Evolutionary conservation across 164 flowering plant species (phyloP).

Genomic region (Paratinospora sagittata): DNA sequence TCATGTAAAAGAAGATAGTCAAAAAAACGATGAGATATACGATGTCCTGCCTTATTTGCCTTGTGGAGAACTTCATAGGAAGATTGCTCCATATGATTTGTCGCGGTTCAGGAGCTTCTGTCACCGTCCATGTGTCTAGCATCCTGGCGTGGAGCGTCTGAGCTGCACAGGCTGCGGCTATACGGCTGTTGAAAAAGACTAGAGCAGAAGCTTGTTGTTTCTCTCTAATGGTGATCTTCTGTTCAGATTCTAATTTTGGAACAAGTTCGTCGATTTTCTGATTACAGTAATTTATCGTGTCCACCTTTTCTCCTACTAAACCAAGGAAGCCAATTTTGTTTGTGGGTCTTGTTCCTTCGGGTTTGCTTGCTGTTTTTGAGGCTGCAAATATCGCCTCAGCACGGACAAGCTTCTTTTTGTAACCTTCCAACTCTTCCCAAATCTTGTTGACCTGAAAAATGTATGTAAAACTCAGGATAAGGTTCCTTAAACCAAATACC

Average conservation of each 20-base stretch:
- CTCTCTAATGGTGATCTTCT: conserved; percentile 57
- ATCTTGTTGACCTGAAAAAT: conserved; percentile 56
- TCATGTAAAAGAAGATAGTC: conserved; percentile 73
- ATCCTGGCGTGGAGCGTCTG: conserved; percentile 66
- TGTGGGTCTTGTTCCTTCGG: conserved; percentile 62
- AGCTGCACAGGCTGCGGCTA: conserved; percentile 66
- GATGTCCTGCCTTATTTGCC: conserved; percentile 55
- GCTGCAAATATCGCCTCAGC: conserved; percentile 63
- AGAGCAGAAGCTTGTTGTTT: conserved; percentile 67
- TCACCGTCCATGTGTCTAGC: conserved; percentile 69
- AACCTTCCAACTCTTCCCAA: conserved; percentile 63
- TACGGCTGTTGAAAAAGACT: conserved; percentile 62
- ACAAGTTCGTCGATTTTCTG: conserved; percentile 57
- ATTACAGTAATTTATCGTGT: conserved; percentile 64
- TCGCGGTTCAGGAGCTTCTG: conserved; percentile 78
- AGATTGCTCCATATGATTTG: conserved; percentile 74
- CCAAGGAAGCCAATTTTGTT: conserved; percentile 73
- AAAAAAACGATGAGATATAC: conserved; percentile 62
- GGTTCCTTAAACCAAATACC: neutral
- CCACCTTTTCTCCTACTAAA: conserved; percentile 63
- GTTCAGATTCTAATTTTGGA: conserved; percentile 73
- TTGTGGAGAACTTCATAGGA: conserved; percentile 41
- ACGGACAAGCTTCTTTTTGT: conserved; percentile 70
- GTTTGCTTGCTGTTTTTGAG: conserved; percentile 40
- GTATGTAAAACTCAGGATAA: neutral